Base-by-base conservation (phyloP, 148 eudicot genomes). In the Linanthus parryae region DNA sequence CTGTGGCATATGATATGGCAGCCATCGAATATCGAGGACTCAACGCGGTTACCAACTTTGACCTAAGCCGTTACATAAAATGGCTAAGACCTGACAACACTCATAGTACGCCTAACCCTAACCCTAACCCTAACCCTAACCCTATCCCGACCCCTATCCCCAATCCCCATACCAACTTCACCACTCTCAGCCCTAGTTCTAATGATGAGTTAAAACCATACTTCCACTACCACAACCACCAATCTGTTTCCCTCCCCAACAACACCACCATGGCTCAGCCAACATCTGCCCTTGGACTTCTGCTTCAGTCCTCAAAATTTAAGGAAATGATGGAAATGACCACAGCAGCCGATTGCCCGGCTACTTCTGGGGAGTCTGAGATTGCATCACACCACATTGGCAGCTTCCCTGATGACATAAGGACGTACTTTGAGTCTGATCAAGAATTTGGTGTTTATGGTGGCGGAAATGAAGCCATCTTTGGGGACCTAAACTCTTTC, bases 261-360 rank as follows among this genome's bases (percentile, higher is more conserved):
- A 16, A 6, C 1, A 27, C 14, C 48, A 14, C 15, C 8, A 34
- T 21, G 53, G 35, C 64, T 8, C 62, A 41, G 17, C 62, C 68
- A 54, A 71, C 80, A 1, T 67, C 80, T 40, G 80, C 80, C 41
- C 66, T 75, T 2, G 75, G 72, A 2, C 76, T 75, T 15, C 20
- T 75, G 29, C 57, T 75, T 4, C 80, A 75, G 47, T 75, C 80
- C 1, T 70, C 80, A 23, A 75, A 70, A 39, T 75, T 62, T 21
- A 75, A 71, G 64, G 80, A 75, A 41, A 62, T 75, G 73, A 56
- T 75, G 73, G 80, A 75, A 53, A 70, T 70, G 76, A 66, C 63
- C 7, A 16, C 67, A 33, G 70, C 72, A 13, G 62, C 59, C 1
- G 80, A 71, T 53, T 41, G 52, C 20, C 67, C 74, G 3, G 23